Base-by-base conservation (phyloP, 495 filamentous ascomycete species). In the Xanthoparmelia taractica region DNA sequence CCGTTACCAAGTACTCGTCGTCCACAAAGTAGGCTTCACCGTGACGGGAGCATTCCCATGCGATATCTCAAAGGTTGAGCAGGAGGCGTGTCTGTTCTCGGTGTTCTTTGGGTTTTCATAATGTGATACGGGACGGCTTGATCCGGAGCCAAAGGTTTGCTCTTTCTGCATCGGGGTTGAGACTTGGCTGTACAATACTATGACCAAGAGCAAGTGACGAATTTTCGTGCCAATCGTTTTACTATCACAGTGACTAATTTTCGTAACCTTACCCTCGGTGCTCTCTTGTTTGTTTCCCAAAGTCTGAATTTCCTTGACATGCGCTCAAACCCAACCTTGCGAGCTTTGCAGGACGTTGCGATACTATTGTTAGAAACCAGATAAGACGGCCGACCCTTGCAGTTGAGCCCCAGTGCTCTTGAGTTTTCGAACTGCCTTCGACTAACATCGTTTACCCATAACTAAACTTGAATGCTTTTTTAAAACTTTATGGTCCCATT, bases 1-100 rank as follows among this genome's bases (percentile, higher is more conserved):
- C 94, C 61, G 94, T 98, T 68, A 97, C 94, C 84, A 98, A 98
- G 86, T 98, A 98, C 85, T 96, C 92, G 68, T 97, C 93, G 58
- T 96, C 93, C 70, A 95, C 93, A 77, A 98, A 98, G 90, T 98
- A 96, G 85, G 79, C 77, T 78, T 79, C 71, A 73, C 72, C 73
- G 71, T 69, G 76, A 77, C 77, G 78, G 70, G 76, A 80, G 73
- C 78, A 77, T 83, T 78, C 72, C 81, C 82, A 54, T 79, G 82
- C 78, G 81, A 80, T 78, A 70, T 64, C 60, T 63, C 50, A 41
- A 38, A 57, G 68, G 34, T 52, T 58, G 63, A 65, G 60, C 60
- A 77, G 77, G 79, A 79, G 82, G 83, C 80, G 79, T 77, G 78
- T 81, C 78, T 80, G 78, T 78, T 80, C 77, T 77, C 82, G 78